phyloP scores from a whole-genome alignment of 768 basidiomycete species.

The Psilocybe tampanensis region DNA sequence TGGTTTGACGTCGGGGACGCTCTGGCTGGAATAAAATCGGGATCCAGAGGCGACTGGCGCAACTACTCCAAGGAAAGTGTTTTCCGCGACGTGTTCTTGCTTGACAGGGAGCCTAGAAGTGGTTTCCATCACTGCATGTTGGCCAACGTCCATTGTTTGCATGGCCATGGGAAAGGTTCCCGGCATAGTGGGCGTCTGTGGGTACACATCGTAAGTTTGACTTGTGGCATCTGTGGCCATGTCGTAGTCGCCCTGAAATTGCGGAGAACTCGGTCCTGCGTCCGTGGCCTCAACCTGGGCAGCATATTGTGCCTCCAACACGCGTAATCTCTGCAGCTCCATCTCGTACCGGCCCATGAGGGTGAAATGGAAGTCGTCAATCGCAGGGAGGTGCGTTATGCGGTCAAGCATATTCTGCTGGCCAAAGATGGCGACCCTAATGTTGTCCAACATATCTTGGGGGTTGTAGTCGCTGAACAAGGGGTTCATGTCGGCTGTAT shows the following conservation, averaged over 20 bases:
- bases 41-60: not conserved
- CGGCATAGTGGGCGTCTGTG: no score
- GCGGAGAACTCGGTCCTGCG: not conserved
- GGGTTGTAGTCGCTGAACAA: constrained; percentile 11
- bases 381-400: not conserved
- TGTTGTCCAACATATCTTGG: constrained; percentile 13
- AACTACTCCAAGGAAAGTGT: not conserved
- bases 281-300: not conserved
- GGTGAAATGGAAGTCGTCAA: not conserved
- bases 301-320: constrained; percentile 2
- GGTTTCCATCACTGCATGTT: not conserved
- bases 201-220: no score
- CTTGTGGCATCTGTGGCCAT: not conserved
- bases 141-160: not conserved
- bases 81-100: not conserved
- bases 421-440: constrained; percentile 10
- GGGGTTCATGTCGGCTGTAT: not conserved
- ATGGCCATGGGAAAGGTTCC: no score
- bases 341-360: not conserved
- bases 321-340: constrained; percentile 4
- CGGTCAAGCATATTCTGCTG: constrained; percentile 7
- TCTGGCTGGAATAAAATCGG: not conserved
- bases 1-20: not conserved
- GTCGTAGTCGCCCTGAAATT: not conserved
- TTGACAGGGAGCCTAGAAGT: not conserved